Base-by-base conservation (phyloP, 495 filamentous ascomycete genomes). In the Staphylotrichum longicolle region DNA sequence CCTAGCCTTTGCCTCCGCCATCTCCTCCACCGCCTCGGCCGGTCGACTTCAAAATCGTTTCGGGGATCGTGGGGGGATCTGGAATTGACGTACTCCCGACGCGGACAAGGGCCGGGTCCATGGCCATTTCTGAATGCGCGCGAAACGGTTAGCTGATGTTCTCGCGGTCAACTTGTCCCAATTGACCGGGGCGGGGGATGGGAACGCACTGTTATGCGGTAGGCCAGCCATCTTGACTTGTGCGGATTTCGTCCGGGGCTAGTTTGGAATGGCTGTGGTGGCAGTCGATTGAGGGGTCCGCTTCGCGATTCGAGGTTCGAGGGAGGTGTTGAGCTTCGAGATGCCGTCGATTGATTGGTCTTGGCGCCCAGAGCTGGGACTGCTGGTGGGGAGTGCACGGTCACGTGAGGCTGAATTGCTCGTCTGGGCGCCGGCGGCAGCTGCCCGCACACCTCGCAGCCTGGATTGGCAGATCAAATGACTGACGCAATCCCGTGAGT, bases 91-190 rank as follows among this genome's bases (percentile, higher is more conserved):
- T 86, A 93, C 90, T 82, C 70, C 82, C 83, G 73, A 88, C 86
- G 81, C 87, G 88, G 77, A 87, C 80, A 70, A 91, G 72, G 66
- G 87, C 90, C 75, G 90, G 90, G 80, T 94, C 90, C 79, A 88
- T 74, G 74, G 84, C 72, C 75, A 90, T 64, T 63, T 74, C 80
- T 82, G 69, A 68, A 55, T 57, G 47, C 54, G 55, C 60, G 11
- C 27, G 32, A 15, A 32, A 46, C 15, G 11, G 59, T 61, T 61
- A 61, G 59, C 50, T 42, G 27, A 32, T 33, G 15, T 8, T 37
- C 10, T 39, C 10, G 10, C 15, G 14, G 11, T 11, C 14, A 10
- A 5, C 30, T 56, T 12, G 10, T 4, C 12, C 32, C 34, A 54
- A 39, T 47, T 32, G 58, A n/a, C 12, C 2, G 7, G 56, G 54